These are phyloP conservation scores for Penicillium macrosclerotiorum DNA, from an alignment of 495 filamentous ascomycete species.

Conservation along the genomic window DNA sequence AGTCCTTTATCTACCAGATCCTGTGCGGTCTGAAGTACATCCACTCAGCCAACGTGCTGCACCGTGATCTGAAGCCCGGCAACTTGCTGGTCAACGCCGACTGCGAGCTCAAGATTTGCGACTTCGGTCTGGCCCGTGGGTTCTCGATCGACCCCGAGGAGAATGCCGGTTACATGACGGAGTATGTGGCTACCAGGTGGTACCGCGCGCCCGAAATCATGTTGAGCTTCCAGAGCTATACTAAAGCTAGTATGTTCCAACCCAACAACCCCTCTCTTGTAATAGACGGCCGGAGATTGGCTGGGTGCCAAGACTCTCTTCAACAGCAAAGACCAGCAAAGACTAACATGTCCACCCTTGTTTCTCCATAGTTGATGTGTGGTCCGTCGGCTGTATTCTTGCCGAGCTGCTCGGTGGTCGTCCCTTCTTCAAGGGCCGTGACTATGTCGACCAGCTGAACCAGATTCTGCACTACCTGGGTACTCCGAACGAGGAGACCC, in stretches of 20 bases:
- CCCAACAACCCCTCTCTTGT: constrained; percentile 1
- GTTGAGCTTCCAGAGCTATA: constrained; percentile 99
- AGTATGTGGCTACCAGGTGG: constrained; percentile 98
- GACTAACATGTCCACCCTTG: too few relatives aligned
- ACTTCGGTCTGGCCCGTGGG: constrained; percentile 93
- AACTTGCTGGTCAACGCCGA: constrained; percentile 98
- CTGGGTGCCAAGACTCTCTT: too few relatives aligned
- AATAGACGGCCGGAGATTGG: too few relatives aligned
- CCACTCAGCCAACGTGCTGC: constrained; percentile 95
- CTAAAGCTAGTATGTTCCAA: constrained; percentile 85
- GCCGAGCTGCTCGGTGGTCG: constrained; percentile 94
- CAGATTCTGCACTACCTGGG: constrained; percentile 98
- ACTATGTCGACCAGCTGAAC: constrained; percentile 99
- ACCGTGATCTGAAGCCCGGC: constrained; percentile 94
- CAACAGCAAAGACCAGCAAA: too few relatives aligned
- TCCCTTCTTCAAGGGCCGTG: constrained; percentile 98
- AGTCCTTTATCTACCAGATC: constrained; percentile 94
- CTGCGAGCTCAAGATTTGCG: constrained; percentile 98
- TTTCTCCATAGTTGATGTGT: constrained; percentile 77
- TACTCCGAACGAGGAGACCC: constrained; percentile 92
- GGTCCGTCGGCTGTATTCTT: constrained; percentile 98
- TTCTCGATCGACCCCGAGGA: constrained; percentile 97
- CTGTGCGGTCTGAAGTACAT: constrained; percentile 97
- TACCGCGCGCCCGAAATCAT: constrained; percentile 99
- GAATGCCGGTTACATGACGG: constrained; percentile 99